Conservation (phyloP, 2,329 filamentous ascomycete genomes). For the Juglanconis sp. region DNA sequence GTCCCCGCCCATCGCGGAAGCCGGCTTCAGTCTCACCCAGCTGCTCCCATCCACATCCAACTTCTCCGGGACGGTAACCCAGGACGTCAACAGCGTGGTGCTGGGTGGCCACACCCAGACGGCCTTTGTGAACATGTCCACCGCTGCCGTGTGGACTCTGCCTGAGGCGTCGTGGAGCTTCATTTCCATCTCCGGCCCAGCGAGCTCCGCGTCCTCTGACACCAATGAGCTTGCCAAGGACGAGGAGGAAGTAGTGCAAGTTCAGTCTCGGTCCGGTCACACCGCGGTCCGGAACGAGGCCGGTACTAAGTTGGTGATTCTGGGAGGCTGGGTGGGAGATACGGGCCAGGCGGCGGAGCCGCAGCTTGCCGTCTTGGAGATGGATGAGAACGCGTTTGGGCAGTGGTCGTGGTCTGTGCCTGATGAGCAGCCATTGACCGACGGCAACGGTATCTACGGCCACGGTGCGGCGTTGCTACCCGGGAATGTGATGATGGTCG, state of each 20-base stretch:
- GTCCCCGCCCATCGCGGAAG: slow-evolving; percentile 73
- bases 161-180: slow-evolving; percentile 88
- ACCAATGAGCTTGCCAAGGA: slow-evolving; percentile 55
- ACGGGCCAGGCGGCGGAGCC: slow-evolving; percentile 72
- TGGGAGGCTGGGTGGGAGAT: slow-evolving; percentile 92
- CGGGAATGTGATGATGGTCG: slow-evolving; percentile 66
- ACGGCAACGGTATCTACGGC: slow-evolving; percentile 52
- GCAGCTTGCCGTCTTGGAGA: slow-evolving; percentile 72
- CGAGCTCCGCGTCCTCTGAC: slow-evolving; percentile 15
- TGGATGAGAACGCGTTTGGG: slow-evolving; percentile 68
- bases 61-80: slow-evolving; percentile 60
- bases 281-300: slow-evolving; percentile 78
- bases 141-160: slow-evolving; percentile 80
- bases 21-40: slow-evolving; percentile 79
- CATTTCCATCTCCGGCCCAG: slow-evolving; percentile 56
- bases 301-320: slow-evolving; percentile 71
- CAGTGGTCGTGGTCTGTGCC: slow-evolving; percentile 72
- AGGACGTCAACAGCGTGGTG: slow-evolving; percentile 75
- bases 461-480: slow-evolving; percentile 62
- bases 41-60: slow-evolving; percentile 69
- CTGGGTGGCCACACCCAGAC: slow-evolving; percentile 79
- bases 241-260: slow-evolving; percentile 27
- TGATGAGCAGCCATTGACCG: slow-evolving; percentile 38
- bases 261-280: slow-evolving; percentile 86
- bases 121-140: slow-evolving; percentile 93